Conservation (phyloP, 345 rosid genomes). For the Schrenkiella parvula region DNA sequence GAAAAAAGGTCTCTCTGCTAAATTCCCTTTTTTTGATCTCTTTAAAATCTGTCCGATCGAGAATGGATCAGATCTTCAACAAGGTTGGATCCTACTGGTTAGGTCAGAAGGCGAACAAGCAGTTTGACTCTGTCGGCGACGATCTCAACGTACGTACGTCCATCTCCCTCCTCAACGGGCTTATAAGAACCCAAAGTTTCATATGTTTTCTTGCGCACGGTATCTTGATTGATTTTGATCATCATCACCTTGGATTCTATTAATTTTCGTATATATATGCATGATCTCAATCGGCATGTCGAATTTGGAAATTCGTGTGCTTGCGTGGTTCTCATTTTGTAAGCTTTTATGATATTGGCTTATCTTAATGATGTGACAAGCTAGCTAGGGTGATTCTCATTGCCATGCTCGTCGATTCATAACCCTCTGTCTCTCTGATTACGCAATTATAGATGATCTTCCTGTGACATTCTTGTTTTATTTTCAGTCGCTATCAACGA, state of each 20-base stretch:
- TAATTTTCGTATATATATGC: background rate
- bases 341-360: too few species aligned
- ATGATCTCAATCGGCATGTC: too few species aligned
- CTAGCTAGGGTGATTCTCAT: background rate
- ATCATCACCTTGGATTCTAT: background rate
- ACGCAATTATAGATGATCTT: background rate
- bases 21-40: background rate
- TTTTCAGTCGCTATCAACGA: conserved; percentile 62
- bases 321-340: background rate
- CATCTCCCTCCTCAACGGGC: background rate
- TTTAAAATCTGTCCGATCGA: background rate
- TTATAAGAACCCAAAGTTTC: too few species aligned
- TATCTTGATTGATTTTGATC: background rate
- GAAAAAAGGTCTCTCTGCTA: too few species aligned
- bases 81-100: conserved; percentile 92
- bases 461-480: background rate
- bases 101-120: conserved; percentile 68
- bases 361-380: too few species aligned
- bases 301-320: background rate
- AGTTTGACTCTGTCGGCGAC: conserved; percentile 77
- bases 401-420: too few species aligned
- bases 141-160: conserved; percentile 58
- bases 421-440: background rate
- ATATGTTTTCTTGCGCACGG: background rate
- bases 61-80: conserved; percentile 86